Conservation (phyloP, 2,329 filamentous ascomycete species). For the Fusarium newnesense region DNA sequence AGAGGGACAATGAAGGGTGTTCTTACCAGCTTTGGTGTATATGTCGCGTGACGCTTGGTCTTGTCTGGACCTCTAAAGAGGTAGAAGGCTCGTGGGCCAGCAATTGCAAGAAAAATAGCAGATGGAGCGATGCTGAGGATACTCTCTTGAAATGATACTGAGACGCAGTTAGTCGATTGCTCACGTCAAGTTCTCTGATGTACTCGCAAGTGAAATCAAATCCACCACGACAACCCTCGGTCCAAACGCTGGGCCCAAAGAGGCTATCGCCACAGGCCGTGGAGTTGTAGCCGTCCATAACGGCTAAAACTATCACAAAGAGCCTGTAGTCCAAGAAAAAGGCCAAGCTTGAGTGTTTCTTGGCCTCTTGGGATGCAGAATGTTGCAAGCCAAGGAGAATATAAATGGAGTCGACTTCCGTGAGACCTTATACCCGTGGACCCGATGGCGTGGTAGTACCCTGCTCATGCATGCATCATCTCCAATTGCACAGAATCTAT, state of each 20-base stretch:
- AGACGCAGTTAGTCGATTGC: conserved; percentile 3
- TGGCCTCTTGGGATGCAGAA: background rate
- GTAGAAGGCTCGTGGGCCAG: conserved; percentile 37
- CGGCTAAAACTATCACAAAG: background rate
- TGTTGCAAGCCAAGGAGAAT: background rate
- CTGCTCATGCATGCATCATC: background rate
- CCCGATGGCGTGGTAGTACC: background rate
- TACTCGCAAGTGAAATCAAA: conserved; percentile 47
- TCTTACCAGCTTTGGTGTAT: conserved; percentile 43
- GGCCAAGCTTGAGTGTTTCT: background rate
- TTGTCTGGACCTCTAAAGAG: conserved; percentile 40
- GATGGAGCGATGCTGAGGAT: conserved; percentile 41
- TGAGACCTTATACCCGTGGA: conserved; percentile 3
- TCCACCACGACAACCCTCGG: conserved; percentile 45
- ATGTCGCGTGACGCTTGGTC: conserved; percentile 40
- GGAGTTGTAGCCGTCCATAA: conserved; percentile 40
- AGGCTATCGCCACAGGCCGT: conserved; percentile 45
- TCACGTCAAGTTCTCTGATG: background rate
- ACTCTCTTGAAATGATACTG: conserved; percentile 47
- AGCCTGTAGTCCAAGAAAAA: background rate
- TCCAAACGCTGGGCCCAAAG: conserved; percentile 45
- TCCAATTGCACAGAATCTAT: background rate
- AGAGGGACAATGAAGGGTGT: background rate
- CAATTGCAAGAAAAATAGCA: conserved; percentile 40
- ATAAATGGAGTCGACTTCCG: background rate